phyloP scores from a whole-genome alignment of 1,139 yeast species.

The Protomyces inundatus region DNA sequence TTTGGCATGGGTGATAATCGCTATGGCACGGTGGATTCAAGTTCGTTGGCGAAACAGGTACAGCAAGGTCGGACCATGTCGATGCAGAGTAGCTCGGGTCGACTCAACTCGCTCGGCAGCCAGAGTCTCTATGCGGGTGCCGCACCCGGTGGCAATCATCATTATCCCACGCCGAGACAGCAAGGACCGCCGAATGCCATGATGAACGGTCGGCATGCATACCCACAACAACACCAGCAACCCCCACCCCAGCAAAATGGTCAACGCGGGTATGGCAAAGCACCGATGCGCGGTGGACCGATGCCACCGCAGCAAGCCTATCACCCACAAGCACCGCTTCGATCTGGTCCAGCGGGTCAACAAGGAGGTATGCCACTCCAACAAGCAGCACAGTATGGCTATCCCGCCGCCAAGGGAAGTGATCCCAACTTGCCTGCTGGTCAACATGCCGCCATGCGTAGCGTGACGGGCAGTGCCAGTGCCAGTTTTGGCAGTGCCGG shows the following conservation, averaged over 20 bases:
- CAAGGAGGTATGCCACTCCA: not conserved
- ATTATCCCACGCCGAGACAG: not conserved
- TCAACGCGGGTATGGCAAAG: not conserved
- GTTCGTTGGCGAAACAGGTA: constrained; percentile 9
- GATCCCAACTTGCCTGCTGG: constrained; percentile 6
- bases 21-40: constrained; percentile 19
- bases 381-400: not conserved
- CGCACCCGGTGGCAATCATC: not conserved
- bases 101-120: constrained; percentile 1
- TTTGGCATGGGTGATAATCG: constrained; percentile 25
- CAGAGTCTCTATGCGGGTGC: not conserved
- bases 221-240: not conserved
- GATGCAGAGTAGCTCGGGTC: constrained; percentile 3
- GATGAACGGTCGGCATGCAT: constrained; percentile 15
- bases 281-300: constrained; percentile 10
- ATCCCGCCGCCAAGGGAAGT: constrained; percentile 7
- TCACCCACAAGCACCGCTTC: not conserved
- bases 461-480: constrained; percentile 23
- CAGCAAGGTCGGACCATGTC: constrained; percentile 8
- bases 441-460: not conserved
- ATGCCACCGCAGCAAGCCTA: constrained; percentile 5
- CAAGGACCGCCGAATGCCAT: constrained; percentile 21
- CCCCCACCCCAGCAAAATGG: not conserved
- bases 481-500: constrained; percentile 24
- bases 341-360: no score